Percentiles rank a stretch among this genome's conserved stretches.
Evolutionary conservation across 345 rosid genomes (phyloP).

Genomic region (Dipteronia sinensis): DNA sequence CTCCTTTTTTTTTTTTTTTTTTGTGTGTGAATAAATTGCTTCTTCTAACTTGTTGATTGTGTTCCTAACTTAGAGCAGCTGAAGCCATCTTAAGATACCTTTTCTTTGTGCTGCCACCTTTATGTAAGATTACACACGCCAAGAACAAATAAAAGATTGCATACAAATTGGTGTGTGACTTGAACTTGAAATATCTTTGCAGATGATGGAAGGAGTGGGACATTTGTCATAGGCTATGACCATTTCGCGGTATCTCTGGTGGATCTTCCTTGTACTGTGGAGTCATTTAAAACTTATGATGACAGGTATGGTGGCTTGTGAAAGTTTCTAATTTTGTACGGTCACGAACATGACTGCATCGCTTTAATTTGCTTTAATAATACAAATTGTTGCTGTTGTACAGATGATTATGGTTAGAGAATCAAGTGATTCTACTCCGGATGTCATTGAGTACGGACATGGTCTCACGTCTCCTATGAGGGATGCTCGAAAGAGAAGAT

Average conservation of each 20-base stretch:
- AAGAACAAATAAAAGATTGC: neutral
- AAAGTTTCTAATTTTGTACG: neutral
- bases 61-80: neutral
- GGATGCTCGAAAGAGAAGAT: constrained; percentile 96
- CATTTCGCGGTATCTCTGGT: constrained; percentile 75
- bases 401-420: constrained; percentile 99
- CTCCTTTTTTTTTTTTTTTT: neutral
- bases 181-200: constrained; percentile 23
- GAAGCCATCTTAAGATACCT: neutral
- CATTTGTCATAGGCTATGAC: constrained; percentile 72
- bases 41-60: constrained; percentile 3
- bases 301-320: constrained; percentile 54
- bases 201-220: constrained; percentile 93
- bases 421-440: constrained; percentile 79
- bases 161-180: neutral
- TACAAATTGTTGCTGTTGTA: constrained; percentile 12
- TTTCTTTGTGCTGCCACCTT: neutral
- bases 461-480: constrained; percentile 98
- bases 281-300: constrained; percentile 91
- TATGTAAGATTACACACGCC: neutral
- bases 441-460: constrained; percentile 79
- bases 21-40: neutral
- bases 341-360: neutral
- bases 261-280: constrained; percentile 92
- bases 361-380: neutral